A percentile compares a stretch with the other conserved stretches of the same genome.
Conservation (phyloP, 164 flowering plant species). For the Macadamia tetraphylla region DNA sequence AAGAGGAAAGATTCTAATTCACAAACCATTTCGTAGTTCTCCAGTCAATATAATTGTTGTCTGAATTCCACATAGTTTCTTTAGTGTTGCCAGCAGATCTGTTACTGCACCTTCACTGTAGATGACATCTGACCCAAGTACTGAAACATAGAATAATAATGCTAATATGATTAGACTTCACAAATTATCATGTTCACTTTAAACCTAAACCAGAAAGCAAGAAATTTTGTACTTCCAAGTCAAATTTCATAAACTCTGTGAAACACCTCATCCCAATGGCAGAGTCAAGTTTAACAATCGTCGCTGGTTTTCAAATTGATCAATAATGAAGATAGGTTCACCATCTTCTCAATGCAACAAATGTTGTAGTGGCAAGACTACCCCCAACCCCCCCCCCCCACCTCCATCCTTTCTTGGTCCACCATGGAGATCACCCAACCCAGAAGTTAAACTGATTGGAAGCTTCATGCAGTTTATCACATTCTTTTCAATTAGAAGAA, state of each 20-base stretch:
- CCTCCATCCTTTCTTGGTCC: neutral
- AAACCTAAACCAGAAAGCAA: neutral
- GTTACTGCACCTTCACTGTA: conserved; percentile 78
- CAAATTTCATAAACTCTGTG: neutral
- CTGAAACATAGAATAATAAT: conserved; percentile 25
- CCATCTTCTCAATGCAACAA: no score
- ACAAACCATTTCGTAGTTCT: conserved; percentile 79
- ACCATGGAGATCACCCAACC: neutral
- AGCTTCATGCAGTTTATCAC: neutral
- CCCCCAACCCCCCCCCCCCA: no score
- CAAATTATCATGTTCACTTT: no score
- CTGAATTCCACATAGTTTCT: conserved; percentile 50
- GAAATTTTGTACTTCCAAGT: neutral
- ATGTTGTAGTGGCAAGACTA: no score
- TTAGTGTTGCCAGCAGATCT: conserved; percentile 60
- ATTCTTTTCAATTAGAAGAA: neutral
- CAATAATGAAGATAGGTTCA: no score
- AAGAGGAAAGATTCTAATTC: neutral
- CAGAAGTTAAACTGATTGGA: neutral
- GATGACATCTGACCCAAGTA: conserved; percentile 82
- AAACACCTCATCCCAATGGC: neutral
- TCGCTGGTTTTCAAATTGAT: no score
- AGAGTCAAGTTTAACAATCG: neutral
- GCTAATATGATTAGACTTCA: neutral
- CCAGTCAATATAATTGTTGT: conserved; percentile 79